These are phyloP conservation scores for Paramecium tetraurelia DNA, from an alignment of 73 alveolate species.

Conservation along the genomic window DNA sequence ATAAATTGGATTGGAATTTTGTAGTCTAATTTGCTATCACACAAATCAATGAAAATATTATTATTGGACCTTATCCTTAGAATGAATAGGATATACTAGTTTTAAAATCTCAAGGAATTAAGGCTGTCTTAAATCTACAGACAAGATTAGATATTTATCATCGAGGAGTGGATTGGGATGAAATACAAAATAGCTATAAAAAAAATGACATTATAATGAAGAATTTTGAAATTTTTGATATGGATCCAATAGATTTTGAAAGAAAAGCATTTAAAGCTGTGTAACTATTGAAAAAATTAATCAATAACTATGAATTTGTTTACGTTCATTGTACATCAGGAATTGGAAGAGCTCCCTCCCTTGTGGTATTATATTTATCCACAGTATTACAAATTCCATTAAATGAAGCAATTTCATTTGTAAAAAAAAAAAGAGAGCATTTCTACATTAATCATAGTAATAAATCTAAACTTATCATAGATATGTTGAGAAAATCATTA, in stretches of 20 bases:
- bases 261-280: constrained; percentile 63
- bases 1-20: constrained; percentile 67
- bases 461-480: neutral
- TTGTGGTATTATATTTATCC: constrained; percentile 67
- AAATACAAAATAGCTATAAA: constrained; percentile 37
- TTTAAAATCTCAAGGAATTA: constrained; percentile 51
- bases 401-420: constrained; percentile 65
- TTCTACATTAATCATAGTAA: neutral
- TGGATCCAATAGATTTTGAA: constrained; percentile 62
- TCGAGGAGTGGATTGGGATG: constrained; percentile 65
- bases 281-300: constrained; percentile 52
- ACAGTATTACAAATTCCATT: constrained; percentile 62
- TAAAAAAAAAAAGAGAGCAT: constrained; percentile 55
- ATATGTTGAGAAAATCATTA: neutral
- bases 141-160: constrained; percentile 62
- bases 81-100: constrained; percentile 57
- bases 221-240: constrained; percentile 69
- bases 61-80: constrained; percentile 74
- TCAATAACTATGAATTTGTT: constrained; percentile 61
- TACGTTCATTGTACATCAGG: constrained; percentile 82
- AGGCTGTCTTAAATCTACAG: constrained; percentile 67
- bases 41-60: constrained; percentile 65
- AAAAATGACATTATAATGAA: constrained; percentile 56
- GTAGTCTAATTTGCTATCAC: constrained; percentile 61
- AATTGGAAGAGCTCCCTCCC: constrained; percentile 74